phyloP scores from a whole-genome alignment of 2,329 filamentous ascomycete genomes.

The Fusarium citri region DNA sequence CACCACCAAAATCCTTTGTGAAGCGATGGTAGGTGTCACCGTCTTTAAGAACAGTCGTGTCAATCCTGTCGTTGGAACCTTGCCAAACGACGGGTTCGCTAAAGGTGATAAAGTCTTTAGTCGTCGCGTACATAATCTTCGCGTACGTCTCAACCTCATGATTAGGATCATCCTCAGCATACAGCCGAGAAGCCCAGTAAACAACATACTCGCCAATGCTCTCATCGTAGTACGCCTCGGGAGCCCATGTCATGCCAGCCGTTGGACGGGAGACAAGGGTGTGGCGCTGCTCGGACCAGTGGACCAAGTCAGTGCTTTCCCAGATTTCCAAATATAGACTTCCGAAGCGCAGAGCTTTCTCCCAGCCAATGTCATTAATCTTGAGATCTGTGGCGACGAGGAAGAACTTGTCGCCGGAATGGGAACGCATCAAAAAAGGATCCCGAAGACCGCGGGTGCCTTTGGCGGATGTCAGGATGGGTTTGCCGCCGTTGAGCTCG shows the following conservation, averaged over 20 bases:
- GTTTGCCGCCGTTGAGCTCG: neutral
- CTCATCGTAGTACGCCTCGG: slow-evolving; percentile 62
- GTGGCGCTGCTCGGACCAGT: slow-evolving; percentile 62
- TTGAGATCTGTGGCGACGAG: slow-evolving; percentile 6
- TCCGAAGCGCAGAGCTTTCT: neutral
- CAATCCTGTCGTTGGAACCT: neutral
- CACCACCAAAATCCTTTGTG: neutral
- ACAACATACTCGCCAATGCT: slow-evolving; percentile 56
- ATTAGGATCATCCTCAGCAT: slow-evolving; percentile 40
- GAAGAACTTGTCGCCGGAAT: neutral
- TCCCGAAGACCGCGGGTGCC: slow-evolving; percentile 10
- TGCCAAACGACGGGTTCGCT: slow-evolving; percentile 6
- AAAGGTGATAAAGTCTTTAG: slow-evolving; percentile 1
- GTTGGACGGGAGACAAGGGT: slow-evolving; percentile 59
- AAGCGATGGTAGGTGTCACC: neutral
- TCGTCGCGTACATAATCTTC: neutral
- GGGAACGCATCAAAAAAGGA: slow-evolving; percentile 11
- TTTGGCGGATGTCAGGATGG: neutral
- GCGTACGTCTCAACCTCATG: neutral
- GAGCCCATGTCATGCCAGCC: slow-evolving; percentile 65
- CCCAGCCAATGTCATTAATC: slow-evolving; percentile 4
- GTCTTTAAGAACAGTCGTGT: slow-evolving; percentile 6
- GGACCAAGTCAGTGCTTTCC: slow-evolving; percentile 62
- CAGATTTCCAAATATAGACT: slow-evolving; percentile 58
- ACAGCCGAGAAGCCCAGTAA: slow-evolving; percentile 60